These are phyloP conservation scores for Dictyostelium capitatum DNA, from an alignment of 78 protist genomes.

Conservation along the genomic window DNA sequence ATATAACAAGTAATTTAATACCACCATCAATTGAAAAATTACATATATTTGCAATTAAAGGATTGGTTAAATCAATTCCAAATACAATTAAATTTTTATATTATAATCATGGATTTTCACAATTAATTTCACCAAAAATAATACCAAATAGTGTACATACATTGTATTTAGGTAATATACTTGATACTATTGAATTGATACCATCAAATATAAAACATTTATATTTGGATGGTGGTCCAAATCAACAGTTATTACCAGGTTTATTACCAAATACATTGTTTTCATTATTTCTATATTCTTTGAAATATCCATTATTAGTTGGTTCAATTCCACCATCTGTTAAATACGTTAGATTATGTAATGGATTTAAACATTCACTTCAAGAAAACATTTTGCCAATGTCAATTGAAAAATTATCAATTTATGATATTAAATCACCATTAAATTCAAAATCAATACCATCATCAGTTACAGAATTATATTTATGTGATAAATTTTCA, in stretches of 20 bases:
- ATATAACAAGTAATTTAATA: neutral
- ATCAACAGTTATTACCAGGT: constrained; percentile 1
- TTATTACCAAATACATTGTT: neutral
- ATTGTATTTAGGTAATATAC: neutral
- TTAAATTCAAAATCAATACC: neutral
- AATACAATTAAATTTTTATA: neutral
- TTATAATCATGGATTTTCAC: neutral
- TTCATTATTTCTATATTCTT: neutral
- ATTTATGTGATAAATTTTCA: neutral
- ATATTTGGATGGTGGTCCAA: neutral
- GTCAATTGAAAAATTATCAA: neutral
- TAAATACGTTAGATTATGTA: constrained; percentile 2
- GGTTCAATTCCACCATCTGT: constrained; percentile 47
- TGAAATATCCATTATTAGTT: neutral
- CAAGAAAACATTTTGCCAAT: neutral
- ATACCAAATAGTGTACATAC: neutral
- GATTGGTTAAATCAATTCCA: neutral
- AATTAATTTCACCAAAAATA: neutral
- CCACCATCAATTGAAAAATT: neutral
- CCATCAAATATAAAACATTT: neutral
- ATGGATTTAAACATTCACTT: neutral
- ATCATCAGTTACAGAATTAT: too few species aligned
- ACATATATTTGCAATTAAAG: neutral
- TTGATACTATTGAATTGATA: neutral
- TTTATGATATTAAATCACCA: neutral